Conservation (phyloP, 805 yeast species). For the Teunomyces aglyptinius region DNA sequence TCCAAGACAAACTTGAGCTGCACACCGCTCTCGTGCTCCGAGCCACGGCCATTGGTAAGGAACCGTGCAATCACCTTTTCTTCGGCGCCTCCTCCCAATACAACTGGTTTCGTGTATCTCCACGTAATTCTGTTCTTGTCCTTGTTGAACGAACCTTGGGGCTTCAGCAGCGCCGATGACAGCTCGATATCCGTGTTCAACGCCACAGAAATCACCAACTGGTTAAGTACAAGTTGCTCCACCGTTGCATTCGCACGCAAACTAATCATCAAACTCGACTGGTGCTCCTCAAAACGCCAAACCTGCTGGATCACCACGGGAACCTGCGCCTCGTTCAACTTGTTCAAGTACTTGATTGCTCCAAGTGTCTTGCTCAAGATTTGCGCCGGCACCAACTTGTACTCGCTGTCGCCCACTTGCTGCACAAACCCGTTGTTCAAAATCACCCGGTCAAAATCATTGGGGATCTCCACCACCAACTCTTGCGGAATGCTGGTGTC, state of each 20-base stretch:
- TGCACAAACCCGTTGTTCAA: constrained; percentile 38
- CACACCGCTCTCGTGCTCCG: constrained; percentile 74
- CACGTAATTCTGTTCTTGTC: constrained; percentile 86
- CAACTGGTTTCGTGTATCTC: constrained; percentile 53
- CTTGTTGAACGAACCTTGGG: constrained; percentile 86
- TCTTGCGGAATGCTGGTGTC: constrained; percentile 20
- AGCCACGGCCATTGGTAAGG: constrained; percentile 66
- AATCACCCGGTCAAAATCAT: constrained; percentile 51
- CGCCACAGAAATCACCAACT: constrained; percentile 60
- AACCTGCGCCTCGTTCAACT: constrained; percentile 41
- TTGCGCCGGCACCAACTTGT: constrained; percentile 44
- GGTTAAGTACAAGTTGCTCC: constrained; percentile 48
- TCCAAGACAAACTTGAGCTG: constrained; percentile 61
- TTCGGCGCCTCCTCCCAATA: constrained; percentile 43
- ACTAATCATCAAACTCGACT: constrained; percentile 80
- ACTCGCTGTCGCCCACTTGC: constrained; percentile 29
- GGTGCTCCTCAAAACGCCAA: constrained; percentile 86
- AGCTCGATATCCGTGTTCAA: constrained; percentile 58
- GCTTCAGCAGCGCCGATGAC: constrained; percentile 80
- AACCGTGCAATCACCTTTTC: constrained; percentile 84
- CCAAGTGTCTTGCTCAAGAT: constrained; percentile 69
- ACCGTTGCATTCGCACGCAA: constrained; percentile 54
- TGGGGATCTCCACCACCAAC: constrained; percentile 39
- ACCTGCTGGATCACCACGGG: constrained; percentile 77
- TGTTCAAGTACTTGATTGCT: constrained; percentile 71